Percentiles rank a stretch among this genome's conserved stretches.
Conservation (phyloP, 2,329 filamentous ascomycete genomes). For the Cladobotryum mycophilum region DNA sequence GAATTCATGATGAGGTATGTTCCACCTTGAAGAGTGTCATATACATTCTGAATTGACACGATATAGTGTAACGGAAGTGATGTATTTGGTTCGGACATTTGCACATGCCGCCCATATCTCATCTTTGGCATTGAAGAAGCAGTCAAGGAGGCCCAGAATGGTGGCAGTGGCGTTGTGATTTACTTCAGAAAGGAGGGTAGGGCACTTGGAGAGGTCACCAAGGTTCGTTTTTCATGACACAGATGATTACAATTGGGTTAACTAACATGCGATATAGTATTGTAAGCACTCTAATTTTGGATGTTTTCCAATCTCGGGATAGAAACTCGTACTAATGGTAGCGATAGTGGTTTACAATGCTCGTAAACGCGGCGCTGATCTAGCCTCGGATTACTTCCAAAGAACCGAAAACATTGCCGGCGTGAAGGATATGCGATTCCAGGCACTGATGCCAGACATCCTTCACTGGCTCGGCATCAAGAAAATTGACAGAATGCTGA, state of each 20-base stretch:
- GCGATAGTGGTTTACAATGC: constrained; percentile 64
- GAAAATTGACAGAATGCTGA: constrained; percentile 97
- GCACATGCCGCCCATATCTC: constrained; percentile 90
- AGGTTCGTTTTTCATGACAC: constrained; percentile 50
- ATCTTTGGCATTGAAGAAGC: constrained; percentile 97
- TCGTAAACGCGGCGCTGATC: constrained; percentile 70
- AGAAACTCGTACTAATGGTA: constrained; percentile 1
- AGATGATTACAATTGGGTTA: constrained; percentile 18
- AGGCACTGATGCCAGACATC: constrained; percentile 96
- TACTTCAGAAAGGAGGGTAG: constrained; percentile 98
- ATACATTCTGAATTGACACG: constrained; percentile 10
- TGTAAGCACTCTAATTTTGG: constrained; percentile 30
- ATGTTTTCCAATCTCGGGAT: not conserved
- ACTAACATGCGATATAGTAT: constrained; percentile 37
- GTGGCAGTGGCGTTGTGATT: constrained; percentile 90
- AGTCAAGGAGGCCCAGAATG: constrained; percentile 92
- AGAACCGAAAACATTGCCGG: constrained; percentile 97
- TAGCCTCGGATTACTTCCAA: constrained; percentile 89
- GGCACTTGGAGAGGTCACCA: constrained; percentile 90
- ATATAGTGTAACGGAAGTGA: constrained; percentile 83
- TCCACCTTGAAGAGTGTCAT: not conserved
- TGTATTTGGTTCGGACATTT: constrained; percentile 96
- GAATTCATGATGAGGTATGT: constrained; percentile 64
- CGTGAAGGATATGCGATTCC: constrained; percentile 95
- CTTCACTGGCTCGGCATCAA: constrained; percentile 97